Conservation (phyloP, 1,284 basidiomycete species). For the Trichosporon sp. region DNA sequence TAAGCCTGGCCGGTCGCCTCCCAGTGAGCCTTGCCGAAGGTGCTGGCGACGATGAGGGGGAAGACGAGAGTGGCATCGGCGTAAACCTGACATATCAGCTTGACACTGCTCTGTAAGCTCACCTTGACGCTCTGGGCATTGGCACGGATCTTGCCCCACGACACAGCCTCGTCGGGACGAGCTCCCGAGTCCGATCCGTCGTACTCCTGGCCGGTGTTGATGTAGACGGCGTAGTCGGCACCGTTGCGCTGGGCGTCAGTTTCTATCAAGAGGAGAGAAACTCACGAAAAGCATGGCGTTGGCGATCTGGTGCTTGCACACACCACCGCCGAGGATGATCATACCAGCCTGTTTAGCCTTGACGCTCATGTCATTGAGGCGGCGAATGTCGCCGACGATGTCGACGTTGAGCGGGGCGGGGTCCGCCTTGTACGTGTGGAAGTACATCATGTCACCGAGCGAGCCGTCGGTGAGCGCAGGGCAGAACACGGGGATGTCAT, state of each 20-base stretch:
- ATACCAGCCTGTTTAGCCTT: conserved; percentile 93
- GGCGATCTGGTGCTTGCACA: conserved; percentile 99
- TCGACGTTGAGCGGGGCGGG: conserved; percentile 83
- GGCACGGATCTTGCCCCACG: conserved; percentile 98
- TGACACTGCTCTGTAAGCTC: conserved; percentile 24
- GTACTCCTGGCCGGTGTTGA: conserved; percentile 99
- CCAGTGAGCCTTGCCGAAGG: conserved; percentile 69
- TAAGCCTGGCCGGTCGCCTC: conserved; percentile 25
- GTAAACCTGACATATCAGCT: conserved; percentile 55
- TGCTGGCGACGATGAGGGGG: conserved; percentile 82
- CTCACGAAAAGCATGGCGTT: conserved; percentile 97
- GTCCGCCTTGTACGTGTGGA: conserved; percentile 86
- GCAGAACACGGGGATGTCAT: conserved; percentile 97
- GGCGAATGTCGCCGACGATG: conserved; percentile 91
- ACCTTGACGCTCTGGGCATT: conserved; percentile 92
- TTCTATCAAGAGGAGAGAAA: conserved; percentile 24
- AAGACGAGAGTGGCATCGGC: conserved; percentile 83
- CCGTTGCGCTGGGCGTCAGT: conserved; percentile 68
- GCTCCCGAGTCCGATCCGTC: conserved; percentile 98
- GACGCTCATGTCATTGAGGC: conserved; percentile 86
- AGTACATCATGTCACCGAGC: conserved; percentile 98
- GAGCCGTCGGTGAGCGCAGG: conserved; percentile 98
- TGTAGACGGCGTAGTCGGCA: conserved; percentile 96
- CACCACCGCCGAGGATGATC: conserved; percentile 96
- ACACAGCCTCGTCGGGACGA: conserved; percentile 94